Base-by-base conservation (phyloP, 176 grass and related monocot species). In the Avena insularis region DNA sequence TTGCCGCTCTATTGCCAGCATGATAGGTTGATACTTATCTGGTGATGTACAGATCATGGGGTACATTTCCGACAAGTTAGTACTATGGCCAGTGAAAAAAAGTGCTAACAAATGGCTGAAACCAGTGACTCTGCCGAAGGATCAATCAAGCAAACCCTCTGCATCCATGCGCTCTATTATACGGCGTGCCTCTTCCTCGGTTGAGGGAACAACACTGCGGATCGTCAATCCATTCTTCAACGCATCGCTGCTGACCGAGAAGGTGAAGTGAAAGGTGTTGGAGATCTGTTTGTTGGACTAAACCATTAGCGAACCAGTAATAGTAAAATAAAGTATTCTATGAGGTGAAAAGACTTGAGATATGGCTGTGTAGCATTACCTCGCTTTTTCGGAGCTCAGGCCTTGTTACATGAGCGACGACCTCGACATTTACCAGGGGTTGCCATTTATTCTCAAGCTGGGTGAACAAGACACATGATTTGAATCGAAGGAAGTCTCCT, bases 201-300 rank as follows among this genome's bases (percentile, higher is more conserved):
- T 96, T 0, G 92, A 91, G 61, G 97, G 97, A 85, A 99, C 97
- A 20, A 96, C 97, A 85, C 93, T 96, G 23, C 89, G 92, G 55
- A 98, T 94, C 54, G 78, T 98, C 69, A 96, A 40, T 6, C 94
- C 94, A 0, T 94, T 94, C 79, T 91, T 90, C 81, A 94, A 53
- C 11, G 90, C 83, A 57, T 90, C 92, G 54, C 58, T 84, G 58
- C 87, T 80, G 51, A 96, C 94, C 13, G 94, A 94, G 80, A 98
- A 98, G 69, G 94, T 98, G 90, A 98, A 98, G 74, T 94, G 93
- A 35, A 96, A 99, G 66, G 89, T 96, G 87, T 99, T 94, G 56
- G 97, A 96, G 63, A 96, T 66, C 94, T 99, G 94, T 21, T 38
- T 21, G 19, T 85, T 53, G n/a, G 23, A 63, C 13, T 8, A 55